phyloP scores from a whole-genome alignment of 2,329 filamentous ascomycete genomes.

The Sporothrix sp. region DNA sequence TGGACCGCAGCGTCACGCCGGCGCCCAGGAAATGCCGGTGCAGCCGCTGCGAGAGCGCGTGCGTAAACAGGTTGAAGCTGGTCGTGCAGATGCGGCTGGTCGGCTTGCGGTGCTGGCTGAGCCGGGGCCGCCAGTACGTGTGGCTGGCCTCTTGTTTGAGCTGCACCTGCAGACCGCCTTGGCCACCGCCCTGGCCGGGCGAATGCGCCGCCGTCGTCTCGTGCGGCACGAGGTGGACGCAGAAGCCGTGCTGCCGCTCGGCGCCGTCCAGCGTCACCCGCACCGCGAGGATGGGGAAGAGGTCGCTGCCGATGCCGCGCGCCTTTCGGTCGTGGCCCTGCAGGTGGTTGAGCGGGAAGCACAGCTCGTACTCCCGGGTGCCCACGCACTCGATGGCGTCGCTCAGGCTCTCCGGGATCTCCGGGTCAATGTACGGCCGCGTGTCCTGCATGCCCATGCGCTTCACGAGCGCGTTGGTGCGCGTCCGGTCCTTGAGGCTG shows the following conservation, averaged over 20 bases:
- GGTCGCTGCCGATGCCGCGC: conserved; percentile 16
- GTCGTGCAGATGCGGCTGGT: conserved; percentile 14
- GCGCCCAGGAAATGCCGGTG: conserved; percentile 10
- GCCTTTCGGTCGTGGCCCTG: conserved; percentile 14
- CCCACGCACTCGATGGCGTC: conserved; percentile 18
- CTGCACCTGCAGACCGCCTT: conserved; percentile 5
- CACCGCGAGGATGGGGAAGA: conserved; percentile 18
- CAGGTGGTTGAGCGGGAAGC: conserved; percentile 19
- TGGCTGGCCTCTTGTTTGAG: conserved; percentile 4
- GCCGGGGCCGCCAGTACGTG: conserved; percentile 3
- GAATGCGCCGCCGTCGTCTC: conserved; percentile 11
- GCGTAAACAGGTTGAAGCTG: conserved; percentile 17
- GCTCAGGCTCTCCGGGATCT: conserved; percentile 16
- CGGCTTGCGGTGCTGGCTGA: neutral
- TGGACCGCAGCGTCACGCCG: neutral
- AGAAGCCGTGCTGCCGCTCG: conserved; percentile 16
- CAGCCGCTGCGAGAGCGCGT: conserved; percentile 18
- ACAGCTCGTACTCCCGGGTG: conserved; percentile 18
- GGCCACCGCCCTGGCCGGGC: neutral
- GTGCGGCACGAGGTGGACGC: conserved; percentile 18
- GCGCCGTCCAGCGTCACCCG: conserved; percentile 14
- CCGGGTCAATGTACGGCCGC: conserved; percentile 10
- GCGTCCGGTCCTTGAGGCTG: conserved; percentile 5
- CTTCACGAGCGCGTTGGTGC: conserved; percentile 9
- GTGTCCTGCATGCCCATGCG: conserved; percentile 17